Evolutionary conservation across 2,329 filamentous ascomycete genomes (phyloP).

Genomic region (Xylaria sp.): DNA sequence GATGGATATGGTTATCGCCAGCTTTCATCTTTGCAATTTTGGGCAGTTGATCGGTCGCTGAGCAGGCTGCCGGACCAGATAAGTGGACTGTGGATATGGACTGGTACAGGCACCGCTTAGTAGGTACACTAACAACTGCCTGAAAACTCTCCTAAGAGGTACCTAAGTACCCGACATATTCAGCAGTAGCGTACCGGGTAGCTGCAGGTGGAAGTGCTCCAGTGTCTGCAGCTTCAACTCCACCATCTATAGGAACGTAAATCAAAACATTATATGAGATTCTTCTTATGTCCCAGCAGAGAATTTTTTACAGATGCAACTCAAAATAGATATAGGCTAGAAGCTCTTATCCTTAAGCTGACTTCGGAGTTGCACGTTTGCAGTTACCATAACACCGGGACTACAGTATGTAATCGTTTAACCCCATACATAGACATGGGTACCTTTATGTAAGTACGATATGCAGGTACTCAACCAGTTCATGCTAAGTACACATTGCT

Average conservation of each 20-base stretch:
- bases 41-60: slow-evolving; percentile 27
- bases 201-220: neutral
- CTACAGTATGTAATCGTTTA: neutral
- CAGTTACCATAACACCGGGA: neutral
- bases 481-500: neutral
- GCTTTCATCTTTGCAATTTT: slow-evolving; percentile 38
- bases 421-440: neutral
- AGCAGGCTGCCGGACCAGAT: slow-evolving; percentile 15
- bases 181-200: neutral
- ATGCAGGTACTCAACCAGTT: neutral
- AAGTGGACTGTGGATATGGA: neutral
- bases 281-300: neutral
- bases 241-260: neutral
- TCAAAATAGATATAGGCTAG: neutral
- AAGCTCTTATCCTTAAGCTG: neutral
- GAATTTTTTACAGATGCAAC: neutral
- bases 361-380: neutral
- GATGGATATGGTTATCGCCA: slow-evolving; percentile 29
- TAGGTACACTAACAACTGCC: no score
- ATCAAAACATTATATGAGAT: neutral
- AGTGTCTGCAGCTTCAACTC: neutral
- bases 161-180: neutral
- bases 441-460: neutral
- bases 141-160: no score
- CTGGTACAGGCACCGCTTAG: neutral